These are phyloP conservation scores for Picochlorum sp. DNA, from an alignment of 139 green algal genomes.

Conservation along the genomic window DNA sequence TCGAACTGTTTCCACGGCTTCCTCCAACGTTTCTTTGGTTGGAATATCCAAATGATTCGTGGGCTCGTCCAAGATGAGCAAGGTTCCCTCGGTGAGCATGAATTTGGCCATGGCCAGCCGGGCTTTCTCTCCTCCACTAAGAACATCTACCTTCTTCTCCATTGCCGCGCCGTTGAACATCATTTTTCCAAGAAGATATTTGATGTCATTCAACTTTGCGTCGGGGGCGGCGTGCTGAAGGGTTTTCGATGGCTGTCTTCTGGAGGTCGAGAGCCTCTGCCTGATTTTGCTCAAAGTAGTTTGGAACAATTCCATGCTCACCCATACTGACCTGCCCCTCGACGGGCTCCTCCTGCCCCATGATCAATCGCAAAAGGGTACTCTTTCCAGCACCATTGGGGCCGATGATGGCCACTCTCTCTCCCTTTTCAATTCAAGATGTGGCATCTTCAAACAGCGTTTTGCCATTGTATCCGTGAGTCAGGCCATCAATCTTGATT, in stretches of 20 bases:
- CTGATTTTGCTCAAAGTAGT: slow-evolving; percentile 99
- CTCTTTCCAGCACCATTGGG: slow-evolving; percentile 90
- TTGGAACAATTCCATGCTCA: slow-evolving; percentile 73
- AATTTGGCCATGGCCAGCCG: slow-evolving; percentile 97
- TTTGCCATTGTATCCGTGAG: slow-evolving; percentile 77
- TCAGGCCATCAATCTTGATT: slow-evolving; percentile 52
- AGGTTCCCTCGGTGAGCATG: slow-evolving; percentile 87
- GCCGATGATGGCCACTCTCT: slow-evolving; percentile 94
- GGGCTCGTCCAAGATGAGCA: slow-evolving; percentile 93
- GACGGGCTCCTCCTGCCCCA: slow-evolving; percentile 75
- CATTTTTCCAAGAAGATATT: slow-evolving; percentile 86
- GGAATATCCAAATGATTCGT: slow-evolving; percentile 99
- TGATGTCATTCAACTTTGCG: slow-evolving; percentile 84
- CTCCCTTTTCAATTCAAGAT: slow-evolving; percentile 82
- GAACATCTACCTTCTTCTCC: slow-evolving; percentile 76
- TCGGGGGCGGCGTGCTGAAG: slow-evolving; percentile 60
- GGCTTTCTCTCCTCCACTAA: slow-evolving; percentile 86
- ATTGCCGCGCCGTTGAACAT: slow-evolving; percentile 80
- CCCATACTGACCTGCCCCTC: slow-evolving; percentile 54
- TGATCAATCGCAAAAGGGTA: slow-evolving; percentile 92
- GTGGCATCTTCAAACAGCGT: slow-evolving; percentile 67
- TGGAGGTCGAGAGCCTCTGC: slow-evolving; percentile 85
- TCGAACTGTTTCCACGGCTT: slow-evolving; percentile 83
- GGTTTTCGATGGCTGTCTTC: slow-evolving; percentile 76
- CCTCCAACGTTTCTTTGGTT: slow-evolving; percentile 95